A percentile compares a stretch with the other conserved stretches of the same genome.
Conservation (phyloP, 2,329 filamentous ascomycete genomes). For the Metarhizium guizhouense region DNA sequence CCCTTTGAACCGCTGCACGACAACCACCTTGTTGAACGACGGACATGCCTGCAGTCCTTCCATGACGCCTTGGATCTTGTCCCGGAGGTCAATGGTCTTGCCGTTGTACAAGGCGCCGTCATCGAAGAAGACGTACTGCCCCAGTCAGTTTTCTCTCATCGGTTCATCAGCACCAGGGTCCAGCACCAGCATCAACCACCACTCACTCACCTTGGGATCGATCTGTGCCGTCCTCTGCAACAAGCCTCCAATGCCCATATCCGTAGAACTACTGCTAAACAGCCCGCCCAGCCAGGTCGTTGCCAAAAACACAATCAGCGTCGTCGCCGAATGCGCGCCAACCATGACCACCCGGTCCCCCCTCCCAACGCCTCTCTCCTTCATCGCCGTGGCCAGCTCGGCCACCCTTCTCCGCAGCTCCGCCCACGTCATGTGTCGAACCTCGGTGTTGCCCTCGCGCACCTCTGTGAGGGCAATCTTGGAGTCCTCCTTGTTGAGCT, state of each 20-base stretch:
- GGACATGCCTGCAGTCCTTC: conserved; percentile 51
- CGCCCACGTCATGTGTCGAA: conserved; percentile 55
- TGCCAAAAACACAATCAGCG: conserved; percentile 62
- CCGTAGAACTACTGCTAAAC: conserved; percentile 69
- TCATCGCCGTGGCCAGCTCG: conserved; percentile 55
- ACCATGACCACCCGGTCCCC: conserved; percentile 72
- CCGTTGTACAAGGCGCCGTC: conserved; percentile 74
- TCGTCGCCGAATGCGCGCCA: conserved; percentile 66
- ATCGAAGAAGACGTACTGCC: conserved; percentile 69
- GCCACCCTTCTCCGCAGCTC: conserved; percentile 53
- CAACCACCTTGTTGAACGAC: conserved; percentile 55
- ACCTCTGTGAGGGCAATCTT: conserved; percentile 66
- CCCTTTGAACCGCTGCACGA: conserved; percentile 53
- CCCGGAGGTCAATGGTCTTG: conserved; percentile 59
- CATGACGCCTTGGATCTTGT: conserved; percentile 65
- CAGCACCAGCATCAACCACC: no score
- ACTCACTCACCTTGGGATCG: conserved; percentile 48
- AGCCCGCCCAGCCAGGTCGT: conserved; percentile 62
- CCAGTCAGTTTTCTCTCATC: background rate
- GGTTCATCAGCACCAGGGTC: background rate
- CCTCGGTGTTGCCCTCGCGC: conserved; percentile 52
- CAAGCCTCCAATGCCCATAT: conserved; percentile 75
- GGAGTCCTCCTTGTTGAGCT: conserved; percentile 56
- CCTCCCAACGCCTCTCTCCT: conserved; percentile 52
- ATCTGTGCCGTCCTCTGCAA: conserved; percentile 68